Base-by-base conservation (phyloP, 768 basidiomycete genomes). In the Royoungia palumana region DNA sequence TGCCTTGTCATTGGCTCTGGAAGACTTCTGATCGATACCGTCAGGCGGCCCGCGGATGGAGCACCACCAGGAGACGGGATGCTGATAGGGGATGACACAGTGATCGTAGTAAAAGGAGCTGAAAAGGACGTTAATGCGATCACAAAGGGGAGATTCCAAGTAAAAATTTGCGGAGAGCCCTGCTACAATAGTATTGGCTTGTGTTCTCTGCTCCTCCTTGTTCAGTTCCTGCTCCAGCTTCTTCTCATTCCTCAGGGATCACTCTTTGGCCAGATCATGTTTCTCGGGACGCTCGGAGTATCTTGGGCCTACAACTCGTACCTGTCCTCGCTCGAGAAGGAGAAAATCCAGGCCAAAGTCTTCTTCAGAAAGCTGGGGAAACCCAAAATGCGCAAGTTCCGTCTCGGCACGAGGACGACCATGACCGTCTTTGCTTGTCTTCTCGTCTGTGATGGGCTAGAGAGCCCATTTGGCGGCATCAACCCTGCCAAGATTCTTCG, bases 271-370 rank as follows among this genome's bases (percentile, higher is more conserved):
- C 70, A 72, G 41, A 46, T 67, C 36, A 50, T 71, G 65, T 72
- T 71, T 49, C 48, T 71, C 28, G 36, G 46, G 1, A 55, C 69
- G 2, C 58, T 72, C 13, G 62, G 51, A 4, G 60, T 62, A 1
- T 72, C 70, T 1, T 72, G 70, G 70, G 46, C 16, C 1, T 70
- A 72, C 44, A 72, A 72, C 35, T 61, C 66, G 1, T 71, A 61
- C 39, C 62, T 72, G 24, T 68, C 69, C 8, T 65, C 62, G 0
- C 53, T 77, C 60, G 73, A 77, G 44, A 63, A 62, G 22, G 60
- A 65, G 39, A 65, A 50, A 20, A 58, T 67, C 11, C 66, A 66
- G 38, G 56, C 41, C 8, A 41, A 53, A 1, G 36, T 63, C 9
- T 44, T 65, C 24, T 49, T 50, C 40, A 34, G 51, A 17, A 56